Evolutionary conservation across 2,329 filamentous ascomycete genomes (phyloP), one percentile per base, ranked within the genome.

Genomic region (Paradendryphiella salina): DNA sequence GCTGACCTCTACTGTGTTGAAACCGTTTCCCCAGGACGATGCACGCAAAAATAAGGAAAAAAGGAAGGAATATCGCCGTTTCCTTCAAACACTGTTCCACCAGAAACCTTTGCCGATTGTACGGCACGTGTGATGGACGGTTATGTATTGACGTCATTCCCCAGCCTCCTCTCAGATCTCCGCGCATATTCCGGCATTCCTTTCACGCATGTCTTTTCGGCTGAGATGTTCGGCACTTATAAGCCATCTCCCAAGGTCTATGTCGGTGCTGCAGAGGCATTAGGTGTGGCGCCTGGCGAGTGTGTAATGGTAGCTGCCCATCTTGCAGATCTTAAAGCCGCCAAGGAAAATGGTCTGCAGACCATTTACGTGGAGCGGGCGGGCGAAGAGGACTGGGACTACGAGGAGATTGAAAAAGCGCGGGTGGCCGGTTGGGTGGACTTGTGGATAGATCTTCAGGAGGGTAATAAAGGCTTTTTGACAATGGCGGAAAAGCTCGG

Each of bases 301-400:
- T 86, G 89, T 50, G 87, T 84, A 15, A 84, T 94, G 82, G 87
- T 94, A 15, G 89, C 90, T 13, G 85, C 89, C 31, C 89, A 93
- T 73, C 73, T 93, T 50, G 70, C 65, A 5, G 89, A 93, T 71
- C 73, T 94, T 46, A 75, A 82, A 53, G 86, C 81, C 0, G 89
- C 89, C 4, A 84, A 83, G 61, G 67, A 63, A 2, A 80, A 77
- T 52, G 89, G 89, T 0, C 74, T 91, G 53, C 78, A 81, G 61
- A 89, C 88, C 0, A 78, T 94, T 2, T 94, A 91, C 67, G 83
- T 94, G 2, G 87, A 89, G 74, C 77, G 89, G 50, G 69, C 73
- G 3, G 60, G 70, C 35, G 89, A 95, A 72, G 89, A 92, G 72
- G 77, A 75, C 5, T 86, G 82, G 82, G 62, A 64, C 7, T 45